Evolutionary conservation across 2,329 filamentous ascomycete species (phyloP).

Genomic region (Fusarium luffae): DNA sequence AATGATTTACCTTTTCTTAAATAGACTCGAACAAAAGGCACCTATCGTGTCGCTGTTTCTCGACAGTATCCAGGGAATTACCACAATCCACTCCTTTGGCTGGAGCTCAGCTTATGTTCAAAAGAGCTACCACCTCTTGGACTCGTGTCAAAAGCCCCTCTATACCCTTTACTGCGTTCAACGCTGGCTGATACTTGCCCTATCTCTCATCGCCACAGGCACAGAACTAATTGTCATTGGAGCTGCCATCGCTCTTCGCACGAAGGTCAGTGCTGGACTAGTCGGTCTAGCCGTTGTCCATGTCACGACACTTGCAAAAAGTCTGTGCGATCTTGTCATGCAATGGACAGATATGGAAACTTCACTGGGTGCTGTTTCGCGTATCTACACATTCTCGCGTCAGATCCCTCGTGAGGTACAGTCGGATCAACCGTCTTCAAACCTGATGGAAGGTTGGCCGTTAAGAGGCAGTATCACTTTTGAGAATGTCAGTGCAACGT

Average conservation of each 20-base stretch:
- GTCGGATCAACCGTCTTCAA: too few relatives aligned
- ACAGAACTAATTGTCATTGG: neutral
- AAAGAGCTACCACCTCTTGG: neutral
- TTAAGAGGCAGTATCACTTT: too few relatives aligned
- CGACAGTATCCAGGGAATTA: neutral
- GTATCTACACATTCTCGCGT: neutral
- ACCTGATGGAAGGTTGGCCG: too few relatives aligned
- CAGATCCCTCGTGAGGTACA: too few relatives aligned
- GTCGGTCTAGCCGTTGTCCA: conserved; percentile 2
- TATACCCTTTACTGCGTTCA: conserved; percentile 3
- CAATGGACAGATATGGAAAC: conserved; percentile 11
- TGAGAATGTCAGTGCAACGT: too few relatives aligned
- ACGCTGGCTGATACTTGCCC: neutral
- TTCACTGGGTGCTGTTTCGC: neutral
- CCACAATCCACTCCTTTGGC: conserved; percentile 1
- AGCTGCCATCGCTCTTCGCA: neutral
- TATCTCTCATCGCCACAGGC: conserved; percentile 1
- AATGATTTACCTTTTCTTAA: too few relatives aligned
- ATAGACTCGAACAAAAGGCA: conserved; percentile 4
- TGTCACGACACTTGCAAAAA: neutral
- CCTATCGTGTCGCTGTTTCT: neutral
- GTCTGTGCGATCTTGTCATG: neutral
- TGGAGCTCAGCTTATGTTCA: neutral
- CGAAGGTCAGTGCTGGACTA: neutral
- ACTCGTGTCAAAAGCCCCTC: neutral